Evolutionary conservation across 768 basidiomycete species (phyloP).

Genomic region (Amanita inopinata): DNA sequence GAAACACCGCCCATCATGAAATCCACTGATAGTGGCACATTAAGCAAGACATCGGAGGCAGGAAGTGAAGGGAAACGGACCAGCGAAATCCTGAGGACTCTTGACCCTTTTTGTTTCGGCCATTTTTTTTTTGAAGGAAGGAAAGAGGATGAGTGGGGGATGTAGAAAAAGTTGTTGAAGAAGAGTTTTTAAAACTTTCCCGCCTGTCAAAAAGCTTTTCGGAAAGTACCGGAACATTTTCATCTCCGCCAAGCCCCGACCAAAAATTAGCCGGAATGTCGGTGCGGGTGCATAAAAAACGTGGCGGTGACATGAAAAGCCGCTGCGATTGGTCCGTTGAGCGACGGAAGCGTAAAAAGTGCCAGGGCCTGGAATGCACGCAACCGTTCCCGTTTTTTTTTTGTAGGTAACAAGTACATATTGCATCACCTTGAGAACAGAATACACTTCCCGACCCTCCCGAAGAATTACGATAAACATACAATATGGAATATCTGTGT

Average conservation of each 20-base stretch:
- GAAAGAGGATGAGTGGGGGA: constrained; percentile 46
- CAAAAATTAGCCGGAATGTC: not conserved
- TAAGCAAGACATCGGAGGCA: constrained; percentile 13
- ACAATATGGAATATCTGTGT: constrained; percentile 2
- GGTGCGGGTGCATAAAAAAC: not conserved
- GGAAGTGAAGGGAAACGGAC: constrained; percentile 31
- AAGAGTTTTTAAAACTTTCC: constrained; percentile 36
- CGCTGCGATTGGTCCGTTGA: too few species aligned
- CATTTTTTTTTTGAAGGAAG: constrained; percentile 52
- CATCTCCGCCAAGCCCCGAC: constrained; percentile 28
- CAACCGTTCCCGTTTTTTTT: not conserved
- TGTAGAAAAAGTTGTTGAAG: constrained; percentile 31
- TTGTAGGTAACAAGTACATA: not conserved
- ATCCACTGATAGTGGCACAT: constrained; percentile 45
- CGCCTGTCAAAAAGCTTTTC: constrained; percentile 31
- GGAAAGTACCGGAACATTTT: constrained; percentile 38
- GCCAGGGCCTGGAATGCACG: too few species aligned
- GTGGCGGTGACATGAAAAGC: not conserved
- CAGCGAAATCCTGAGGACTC: constrained; percentile 83
- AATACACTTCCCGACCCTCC: constrained; percentile 2
- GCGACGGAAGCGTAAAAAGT: too few species aligned
- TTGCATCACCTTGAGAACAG: not conserved
- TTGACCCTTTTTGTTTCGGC: constrained; percentile 79
- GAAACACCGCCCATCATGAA: constrained; percentile 97
- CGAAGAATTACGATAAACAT: constrained; percentile 1